Evolutionary conservation across 2,329 filamentous ascomycete species (phyloP), one percentile per base, ranked within the genome.

Genomic region (Stachybotrys chartarum): DNA sequence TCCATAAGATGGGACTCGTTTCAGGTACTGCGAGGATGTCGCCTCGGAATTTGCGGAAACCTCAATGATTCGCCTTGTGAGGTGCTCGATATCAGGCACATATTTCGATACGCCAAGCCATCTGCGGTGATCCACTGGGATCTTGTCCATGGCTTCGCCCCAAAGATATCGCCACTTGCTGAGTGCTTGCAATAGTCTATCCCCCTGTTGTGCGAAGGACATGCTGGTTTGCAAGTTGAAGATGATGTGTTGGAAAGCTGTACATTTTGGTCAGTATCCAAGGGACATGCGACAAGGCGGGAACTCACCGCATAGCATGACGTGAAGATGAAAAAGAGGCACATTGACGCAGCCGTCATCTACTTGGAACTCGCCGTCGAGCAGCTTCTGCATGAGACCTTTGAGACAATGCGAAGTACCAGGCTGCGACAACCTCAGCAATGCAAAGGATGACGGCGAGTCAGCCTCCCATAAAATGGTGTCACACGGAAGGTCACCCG

Each of bases 231-330:
- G 50, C 14, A 52, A 31, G n/a, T 52, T 52, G 31, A 35, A 52
- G n/a, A 39, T 52, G 50, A 52, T n/a, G 6, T 52, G 50, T 35
- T 52, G 50, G 17, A 52, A 52, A 31, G 50, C 50, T 52, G 31
- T 39, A 35, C 8, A 10, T 17, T 10, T 42, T 35, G 10, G 12
- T 35, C 18, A 39, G 24, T 52, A n/a, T 35, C 50, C 17, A 35
- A 16, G 1, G 30, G 1, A 52, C n/a, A 35, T 18, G 31, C 4
- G 16, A 12, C 10, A 48, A 17, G n/a, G n/a, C n/a, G 32, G 14
- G 7, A 39, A 52, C 50, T 52, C 7, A 52, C 50, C 50, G 39
- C 50, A 52, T 4, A 52, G 50, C 50, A 39, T 39, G 4, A 39
- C 31, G 39, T 52, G 50, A 7, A 52, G 50, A 31, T 52, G 30